Evolutionary conservation across 768 basidiomycete species (phyloP).

Genomic region (Thelephora ganbajun): DNA sequence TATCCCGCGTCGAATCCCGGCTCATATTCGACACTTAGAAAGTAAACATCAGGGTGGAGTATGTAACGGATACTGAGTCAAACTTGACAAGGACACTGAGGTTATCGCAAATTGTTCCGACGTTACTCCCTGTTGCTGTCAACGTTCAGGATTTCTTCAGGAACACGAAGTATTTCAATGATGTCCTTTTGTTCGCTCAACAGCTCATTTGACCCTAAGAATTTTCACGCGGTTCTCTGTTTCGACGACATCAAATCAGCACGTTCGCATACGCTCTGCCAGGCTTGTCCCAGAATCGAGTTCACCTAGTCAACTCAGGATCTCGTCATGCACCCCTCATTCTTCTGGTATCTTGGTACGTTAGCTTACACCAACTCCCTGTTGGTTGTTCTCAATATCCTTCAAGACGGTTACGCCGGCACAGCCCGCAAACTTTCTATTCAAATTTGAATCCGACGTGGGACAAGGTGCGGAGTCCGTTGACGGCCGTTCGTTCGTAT

Average conservation of each 20-base stretch:
- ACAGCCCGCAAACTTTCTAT: conserved; percentile 68
- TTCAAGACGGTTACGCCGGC: conserved; percentile 60
- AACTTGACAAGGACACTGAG: conserved; percentile 37
- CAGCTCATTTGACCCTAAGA: conserved; percentile 24
- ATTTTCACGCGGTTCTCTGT: conserved; percentile 86
- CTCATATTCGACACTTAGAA: conserved; percentile 29
- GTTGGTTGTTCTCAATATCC: conserved; percentile 2
- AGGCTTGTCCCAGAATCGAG: conserved; percentile 32
- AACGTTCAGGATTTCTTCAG: conserved; percentile 98
- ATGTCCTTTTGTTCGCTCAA: not conserved
- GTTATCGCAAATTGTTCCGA: conserved; percentile 41
- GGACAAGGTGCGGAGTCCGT: conserved; percentile 37
- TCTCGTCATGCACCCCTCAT: conserved; percentile 32
- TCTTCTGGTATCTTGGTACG: conserved; percentile 36
- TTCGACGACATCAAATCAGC: conserved; percentile 65
- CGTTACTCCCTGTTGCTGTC: conserved; percentile 73
- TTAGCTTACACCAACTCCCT: conserved; percentile 4
- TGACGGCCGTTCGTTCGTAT: not conserved
- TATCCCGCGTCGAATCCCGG: not conserved
- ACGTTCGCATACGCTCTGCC: conserved; percentile 60
- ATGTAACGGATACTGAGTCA: conserved; percentile 43
- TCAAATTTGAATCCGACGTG: conserved; percentile 51
- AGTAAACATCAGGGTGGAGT: conserved; percentile 56
- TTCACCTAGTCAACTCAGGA: conserved; percentile 34
- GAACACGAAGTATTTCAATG: conserved; percentile 45